Evolutionary conservation across 306 rosid species (phyloP).

Genomic region (Luffa acutangula): DNA sequence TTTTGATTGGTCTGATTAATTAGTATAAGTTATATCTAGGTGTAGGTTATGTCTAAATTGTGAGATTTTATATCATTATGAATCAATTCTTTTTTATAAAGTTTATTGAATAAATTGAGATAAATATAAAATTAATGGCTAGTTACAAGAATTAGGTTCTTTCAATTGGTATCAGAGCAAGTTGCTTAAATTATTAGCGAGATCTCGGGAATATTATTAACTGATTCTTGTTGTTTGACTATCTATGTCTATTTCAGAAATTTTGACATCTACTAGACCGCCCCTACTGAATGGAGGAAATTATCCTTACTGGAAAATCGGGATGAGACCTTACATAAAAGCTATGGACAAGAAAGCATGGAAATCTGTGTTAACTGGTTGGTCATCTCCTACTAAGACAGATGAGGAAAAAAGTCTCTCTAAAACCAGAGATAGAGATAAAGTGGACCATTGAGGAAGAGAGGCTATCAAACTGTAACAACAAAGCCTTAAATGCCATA

Average conservation of each 20-base stretch:
- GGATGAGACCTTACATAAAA: neutral
- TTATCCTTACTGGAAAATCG: neutral
- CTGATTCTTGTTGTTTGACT: neutral
- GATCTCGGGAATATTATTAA: neutral
- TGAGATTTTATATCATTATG: too few species aligned
- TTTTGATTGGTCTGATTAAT: too few species aligned
- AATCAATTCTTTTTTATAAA: too few species aligned
- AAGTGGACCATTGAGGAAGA: too few species aligned
- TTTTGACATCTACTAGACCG: neutral
- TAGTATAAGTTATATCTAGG: too few species aligned
- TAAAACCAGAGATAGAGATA: neutral
- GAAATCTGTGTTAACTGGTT: neutral
- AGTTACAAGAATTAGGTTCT: neutral
- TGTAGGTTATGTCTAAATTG: too few species aligned
- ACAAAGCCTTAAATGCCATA: neutral
- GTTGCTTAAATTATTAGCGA: neutral
- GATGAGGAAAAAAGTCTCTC: neutral
- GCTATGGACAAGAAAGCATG: neutral
- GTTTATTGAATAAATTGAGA: too few species aligned
- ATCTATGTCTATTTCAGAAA: neutral
- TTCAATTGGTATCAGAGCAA: neutral
- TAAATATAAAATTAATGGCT: too few species aligned
- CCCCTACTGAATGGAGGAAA: neutral
- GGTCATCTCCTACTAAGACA: neutral
- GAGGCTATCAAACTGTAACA: neutral